phyloP scores from a whole-genome alignment of 2,329 filamentous ascomycete species.

The Magnaporthiopsis rhizophila region DNA sequence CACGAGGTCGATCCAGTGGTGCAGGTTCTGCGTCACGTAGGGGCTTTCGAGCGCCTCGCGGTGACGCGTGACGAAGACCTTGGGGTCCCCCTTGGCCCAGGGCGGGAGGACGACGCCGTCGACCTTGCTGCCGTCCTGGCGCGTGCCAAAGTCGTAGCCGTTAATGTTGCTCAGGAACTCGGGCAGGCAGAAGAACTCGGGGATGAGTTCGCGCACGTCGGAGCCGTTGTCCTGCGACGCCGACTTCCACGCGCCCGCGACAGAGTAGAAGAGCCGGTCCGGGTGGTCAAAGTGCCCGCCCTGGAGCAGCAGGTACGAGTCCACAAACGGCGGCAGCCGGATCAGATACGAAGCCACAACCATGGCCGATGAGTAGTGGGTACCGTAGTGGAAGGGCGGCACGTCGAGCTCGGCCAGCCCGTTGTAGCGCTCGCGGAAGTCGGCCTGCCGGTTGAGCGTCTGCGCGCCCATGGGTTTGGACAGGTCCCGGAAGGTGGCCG shows the following conservation, averaged over 20 bases:
- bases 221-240: conserved; percentile 85
- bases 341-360: conserved; percentile 96
- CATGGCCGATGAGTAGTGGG: conserved; percentile 98
- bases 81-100: conserved; percentile 94
- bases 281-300: conserved; percentile 96
- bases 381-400: conserved; percentile 92
- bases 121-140: conserved; percentile 71
- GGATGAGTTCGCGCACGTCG: conserved; percentile 89
- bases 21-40: conserved; percentile 80
- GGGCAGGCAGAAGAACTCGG: conserved; percentile 94
- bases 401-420: conserved; percentile 89
- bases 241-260: conserved; percentile 84
- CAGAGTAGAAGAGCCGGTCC: conserved; percentile 89
- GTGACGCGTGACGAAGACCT: conserved; percentile 91
- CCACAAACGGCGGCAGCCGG: conserved; percentile 88
- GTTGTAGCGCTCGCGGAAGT: conserved; percentile 77
- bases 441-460: conserved; percentile 62
- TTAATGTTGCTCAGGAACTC: conserved; percentile 95
- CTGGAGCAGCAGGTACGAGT: conserved; percentile 88
- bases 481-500: conserved; percentile 79
- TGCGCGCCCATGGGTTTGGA: conserved; percentile 97
- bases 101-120: conserved; percentile 84
- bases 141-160: conserved; percentile 82
- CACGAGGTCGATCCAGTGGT: conserved; percentile 92
- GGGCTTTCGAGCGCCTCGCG: conserved; percentile 93